Evolutionary conservation across 129 eudicot genomes (phyloP).

Genomic region (Pulicaria dysenterica): DNA sequence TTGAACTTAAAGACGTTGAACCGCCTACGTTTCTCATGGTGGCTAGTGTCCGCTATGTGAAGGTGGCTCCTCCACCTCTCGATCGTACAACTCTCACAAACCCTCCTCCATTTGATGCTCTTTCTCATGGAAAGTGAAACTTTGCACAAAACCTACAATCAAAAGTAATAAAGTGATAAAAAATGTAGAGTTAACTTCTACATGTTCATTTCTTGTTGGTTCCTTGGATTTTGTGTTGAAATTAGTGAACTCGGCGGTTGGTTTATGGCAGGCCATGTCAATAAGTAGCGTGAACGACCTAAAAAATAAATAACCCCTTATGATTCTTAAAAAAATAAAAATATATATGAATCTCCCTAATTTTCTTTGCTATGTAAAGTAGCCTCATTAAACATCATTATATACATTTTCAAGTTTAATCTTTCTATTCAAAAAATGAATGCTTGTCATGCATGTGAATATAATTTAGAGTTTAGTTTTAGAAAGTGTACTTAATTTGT

Average conservation of each 20-base stretch:
- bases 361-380: no score
- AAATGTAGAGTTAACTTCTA: conserved; percentile 27
- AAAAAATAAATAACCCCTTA: no score
- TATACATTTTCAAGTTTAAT: no score
- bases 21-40: conserved; percentile 62
- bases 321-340: no score
- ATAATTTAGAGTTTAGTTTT: no score
- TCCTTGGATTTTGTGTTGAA: background rate
- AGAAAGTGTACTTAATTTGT: no score
- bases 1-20: conserved; percentile 77
- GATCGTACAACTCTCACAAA: conserved; percentile 62
- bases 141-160: conserved; percentile 34
- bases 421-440: no score
- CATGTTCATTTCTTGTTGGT: conserved; percentile 27
- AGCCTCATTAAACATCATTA: no score
- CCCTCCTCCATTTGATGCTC: conserved; percentile 69
- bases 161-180: conserved; percentile 40
- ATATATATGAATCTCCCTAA: no score
- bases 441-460: no score
- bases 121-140: conserved; percentile 60
- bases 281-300: no score
- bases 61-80: conserved; percentile 78
- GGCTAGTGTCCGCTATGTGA: conserved; percentile 49
- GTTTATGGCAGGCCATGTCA: no score
- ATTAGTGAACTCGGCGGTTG: background rate